phyloP scores from a whole-genome alignment of 441 rosid species.

The Syzygium syzygioides region DNA sequence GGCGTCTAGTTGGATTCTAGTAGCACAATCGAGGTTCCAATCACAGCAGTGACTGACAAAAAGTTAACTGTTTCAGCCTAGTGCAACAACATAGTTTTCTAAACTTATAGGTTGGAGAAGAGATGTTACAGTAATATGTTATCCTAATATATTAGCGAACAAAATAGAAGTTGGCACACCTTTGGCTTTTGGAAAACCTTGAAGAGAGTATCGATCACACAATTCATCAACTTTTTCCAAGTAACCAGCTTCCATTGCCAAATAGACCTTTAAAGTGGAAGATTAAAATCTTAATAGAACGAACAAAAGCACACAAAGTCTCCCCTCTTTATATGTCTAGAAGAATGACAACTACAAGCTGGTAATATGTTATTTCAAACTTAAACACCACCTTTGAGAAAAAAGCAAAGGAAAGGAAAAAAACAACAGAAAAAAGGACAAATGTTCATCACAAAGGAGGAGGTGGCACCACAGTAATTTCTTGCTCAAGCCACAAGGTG shows the following conservation, averaged over 20 bases:
- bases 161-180: slow-evolving; percentile 26
- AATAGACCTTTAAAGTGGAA: slow-evolving; percentile 49
- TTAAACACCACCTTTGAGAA: neutral
- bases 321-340: neutral
- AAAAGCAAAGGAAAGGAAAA: neutral
- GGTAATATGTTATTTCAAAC: neutral
- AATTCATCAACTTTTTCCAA: slow-evolving; percentile 87
- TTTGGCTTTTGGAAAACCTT: slow-evolving; percentile 56
- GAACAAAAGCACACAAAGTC: neutral
- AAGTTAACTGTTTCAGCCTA: neutral
- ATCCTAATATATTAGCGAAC: neutral
- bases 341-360: neutral
- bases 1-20: neutral
- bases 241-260: slow-evolving; percentile 99
- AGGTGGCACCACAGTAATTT: neutral
- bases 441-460: neutral
- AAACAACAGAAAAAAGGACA: neutral
- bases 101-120: neutral
- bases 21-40: neutral
- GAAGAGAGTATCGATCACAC: slow-evolving; percentile 69
- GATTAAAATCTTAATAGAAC: neutral
- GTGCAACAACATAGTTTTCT: neutral
- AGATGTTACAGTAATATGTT: neutral
- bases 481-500: no score
- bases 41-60: neutral